These are phyloP conservation scores for Lactifluus volemus DNA, from an alignment of 768 basidiomycete species.

Conservation along the genomic window DNA sequence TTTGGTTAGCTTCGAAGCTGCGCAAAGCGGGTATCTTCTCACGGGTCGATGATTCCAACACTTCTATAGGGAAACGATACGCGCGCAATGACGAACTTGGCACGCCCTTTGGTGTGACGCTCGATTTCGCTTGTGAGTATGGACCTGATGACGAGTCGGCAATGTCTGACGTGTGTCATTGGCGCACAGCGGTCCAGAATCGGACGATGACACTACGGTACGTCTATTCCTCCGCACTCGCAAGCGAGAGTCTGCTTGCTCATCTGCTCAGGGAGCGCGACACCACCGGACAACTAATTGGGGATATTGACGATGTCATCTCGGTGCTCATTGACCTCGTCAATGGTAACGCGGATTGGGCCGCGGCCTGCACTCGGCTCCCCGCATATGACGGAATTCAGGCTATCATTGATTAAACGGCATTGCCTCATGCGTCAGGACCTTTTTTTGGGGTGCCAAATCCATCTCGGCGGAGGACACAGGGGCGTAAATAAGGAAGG, in stretches of 20 bases:
- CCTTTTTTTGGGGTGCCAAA: constrained; percentile 9
- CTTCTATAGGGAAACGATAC: constrained; percentile 94
- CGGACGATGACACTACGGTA: constrained; percentile 90
- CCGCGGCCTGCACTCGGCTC: constrained; percentile 58
- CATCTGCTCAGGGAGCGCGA: constrained; percentile 63
- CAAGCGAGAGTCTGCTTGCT: not conserved
- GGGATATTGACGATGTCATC: constrained; percentile 82
- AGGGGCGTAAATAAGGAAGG: not conserved
- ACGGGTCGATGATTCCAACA: constrained; percentile 91
- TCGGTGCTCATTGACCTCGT: constrained; percentile 71
- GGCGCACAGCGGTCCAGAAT: constrained; percentile 69
- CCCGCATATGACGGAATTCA: constrained; percentile 85
- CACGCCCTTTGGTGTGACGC: constrained; percentile 92
- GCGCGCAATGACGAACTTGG: constrained; percentile 97
- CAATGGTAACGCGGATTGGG: constrained; percentile 68
- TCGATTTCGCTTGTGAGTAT: constrained; percentile 84
- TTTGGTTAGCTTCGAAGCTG: constrained; percentile 65
- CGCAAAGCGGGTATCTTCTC: constrained; percentile 85
- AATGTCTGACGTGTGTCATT: constrained; percentile 7
- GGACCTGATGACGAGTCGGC: constrained; percentile 14
- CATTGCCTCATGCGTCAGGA: not conserved
- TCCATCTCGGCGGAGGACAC: not conserved
- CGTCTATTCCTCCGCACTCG: constrained; percentile 22
- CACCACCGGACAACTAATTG: constrained; percentile 89
- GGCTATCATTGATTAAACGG: constrained; percentile 52